phyloP scores from a whole-genome alignment of 768 basidiomycete genomes.

The Serendipita sp. region DNA sequence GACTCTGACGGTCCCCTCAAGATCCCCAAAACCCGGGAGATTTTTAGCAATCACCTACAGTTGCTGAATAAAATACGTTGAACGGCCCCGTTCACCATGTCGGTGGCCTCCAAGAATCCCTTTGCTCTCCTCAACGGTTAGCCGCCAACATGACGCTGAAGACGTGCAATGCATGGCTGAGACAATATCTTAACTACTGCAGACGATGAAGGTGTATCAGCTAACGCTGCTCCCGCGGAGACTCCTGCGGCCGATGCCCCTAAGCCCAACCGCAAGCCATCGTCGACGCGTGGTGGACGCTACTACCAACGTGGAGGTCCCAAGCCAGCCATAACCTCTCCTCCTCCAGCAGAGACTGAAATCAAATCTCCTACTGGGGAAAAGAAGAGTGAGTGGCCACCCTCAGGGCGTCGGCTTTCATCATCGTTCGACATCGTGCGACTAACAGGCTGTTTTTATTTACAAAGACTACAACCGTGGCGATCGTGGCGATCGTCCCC shows the following conservation, averaged over 20 bases:
- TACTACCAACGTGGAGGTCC: slow-evolving; percentile 51
- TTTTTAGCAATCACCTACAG: neutral
- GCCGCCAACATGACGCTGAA: neutral
- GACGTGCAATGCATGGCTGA: neutral
- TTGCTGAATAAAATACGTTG: slow-evolving; percentile 18
- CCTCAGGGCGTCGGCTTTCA: neutral
- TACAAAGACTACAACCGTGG: neutral
- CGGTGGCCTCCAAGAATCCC: slow-evolving; percentile 79
- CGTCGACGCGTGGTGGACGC: slow-evolving; percentile 41
- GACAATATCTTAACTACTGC: too few relatives aligned
- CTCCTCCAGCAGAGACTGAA: neutral
- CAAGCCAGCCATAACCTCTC: neutral
- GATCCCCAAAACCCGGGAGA: neutral
- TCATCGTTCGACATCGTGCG: neutral
- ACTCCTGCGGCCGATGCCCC: slow-evolving; percentile 23
- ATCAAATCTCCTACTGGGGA: neutral
- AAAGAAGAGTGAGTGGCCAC: slow-evolving; percentile 3
- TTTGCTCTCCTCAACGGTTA: slow-evolving; percentile 69
- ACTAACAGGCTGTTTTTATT: neutral
- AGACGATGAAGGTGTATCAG: slow-evolving; percentile 1
- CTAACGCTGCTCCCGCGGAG: slow-evolving; percentile 17
- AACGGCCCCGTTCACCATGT: slow-evolving; percentile 64
- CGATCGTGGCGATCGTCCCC: neutral
- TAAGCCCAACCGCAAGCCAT: slow-evolving; percentile 39
- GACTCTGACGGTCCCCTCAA: slow-evolving; percentile 8